Evolutionary conservation across 2,329 filamentous ascomycete species (phyloP).

Genomic region (Aspergillus candidus): DNA sequence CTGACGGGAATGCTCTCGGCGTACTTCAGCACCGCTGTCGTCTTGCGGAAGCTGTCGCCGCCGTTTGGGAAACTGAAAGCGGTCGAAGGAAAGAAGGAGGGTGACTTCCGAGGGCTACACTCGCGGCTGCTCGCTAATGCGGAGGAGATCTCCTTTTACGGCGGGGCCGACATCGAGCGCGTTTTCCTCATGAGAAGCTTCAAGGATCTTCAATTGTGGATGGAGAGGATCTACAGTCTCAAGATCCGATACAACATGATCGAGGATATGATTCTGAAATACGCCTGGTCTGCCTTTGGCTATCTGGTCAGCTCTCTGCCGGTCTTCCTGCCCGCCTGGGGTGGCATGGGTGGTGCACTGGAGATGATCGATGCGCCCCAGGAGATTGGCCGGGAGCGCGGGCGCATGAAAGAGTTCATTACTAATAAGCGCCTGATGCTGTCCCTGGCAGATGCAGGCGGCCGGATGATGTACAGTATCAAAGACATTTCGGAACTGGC

Average conservation of each 20-base stretch:
- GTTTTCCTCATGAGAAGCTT: conserved; percentile 88
- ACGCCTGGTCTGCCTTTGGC: conserved; percentile 96
- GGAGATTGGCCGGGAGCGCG: conserved; percentile 56
- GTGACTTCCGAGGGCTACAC: conserved; percentile 88
- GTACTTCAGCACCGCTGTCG: conserved; percentile 88
- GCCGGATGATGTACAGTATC: conserved; percentile 99
- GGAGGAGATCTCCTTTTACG: conserved; percentile 96
- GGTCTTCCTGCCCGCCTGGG: conserved; percentile 91
- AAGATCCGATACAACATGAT: conserved; percentile 99
- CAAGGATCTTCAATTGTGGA: conserved; percentile 87
- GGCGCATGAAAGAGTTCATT: conserved; percentile 97
- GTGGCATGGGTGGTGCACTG: conserved; percentile 67
- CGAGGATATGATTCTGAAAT: conserved; percentile 96
- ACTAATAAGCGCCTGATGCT: conserved; percentile 99
- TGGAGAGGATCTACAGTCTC: conserved; percentile 96
- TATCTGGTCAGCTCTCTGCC: conserved; percentile 90
- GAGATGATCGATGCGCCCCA: conserved; percentile 51
- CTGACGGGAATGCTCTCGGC: conserved; percentile 81
- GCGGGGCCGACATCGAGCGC: conserved; percentile 90
- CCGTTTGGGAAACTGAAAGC: conserved; percentile 97
- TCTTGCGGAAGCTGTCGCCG: conserved; percentile 80
- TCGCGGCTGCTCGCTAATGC: conserved; percentile 91
- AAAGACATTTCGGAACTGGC: conserved; percentile 95
- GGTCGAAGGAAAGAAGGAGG: conserved; percentile 89
- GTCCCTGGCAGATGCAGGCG: conserved; percentile 89